phyloP scores from a whole-genome alignment of 192 early-diverging fungal species.

The Coemansia erecta region DNA sequence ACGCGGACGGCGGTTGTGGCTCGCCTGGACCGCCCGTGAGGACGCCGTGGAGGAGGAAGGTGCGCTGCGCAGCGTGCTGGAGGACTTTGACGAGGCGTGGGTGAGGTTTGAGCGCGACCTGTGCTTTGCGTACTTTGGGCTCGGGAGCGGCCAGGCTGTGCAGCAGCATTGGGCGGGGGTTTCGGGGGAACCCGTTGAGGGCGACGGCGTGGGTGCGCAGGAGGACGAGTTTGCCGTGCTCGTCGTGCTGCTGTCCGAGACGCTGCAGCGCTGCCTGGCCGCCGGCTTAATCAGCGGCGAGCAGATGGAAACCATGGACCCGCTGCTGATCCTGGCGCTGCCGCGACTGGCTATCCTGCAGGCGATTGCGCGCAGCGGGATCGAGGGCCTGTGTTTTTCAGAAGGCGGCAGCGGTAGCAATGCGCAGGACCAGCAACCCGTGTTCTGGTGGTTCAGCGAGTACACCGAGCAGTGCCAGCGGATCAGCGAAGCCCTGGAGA shows the following conservation, averaged over 20 bases:
- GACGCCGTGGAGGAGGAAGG: constrained; percentile 13
- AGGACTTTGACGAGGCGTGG: constrained; percentile 67
- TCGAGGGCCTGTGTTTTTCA: constrained; percentile 57
- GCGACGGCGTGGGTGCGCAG: constrained; percentile 21
- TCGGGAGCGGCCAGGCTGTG: constrained; percentile 39
- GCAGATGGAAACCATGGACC: constrained; percentile 59
- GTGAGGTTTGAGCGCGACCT: constrained; percentile 66
- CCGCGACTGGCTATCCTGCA: constrained; percentile 61
- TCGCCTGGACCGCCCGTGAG: constrained; percentile 9
- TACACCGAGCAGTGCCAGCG: constrained; percentile 36
- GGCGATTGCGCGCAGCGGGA: constrained; percentile 53
- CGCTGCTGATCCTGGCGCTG: constrained; percentile 57
- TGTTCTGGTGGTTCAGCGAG: constrained; percentile 64
- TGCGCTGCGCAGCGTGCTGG: constrained; percentile 56
- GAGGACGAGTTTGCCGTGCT: constrained; percentile 44
- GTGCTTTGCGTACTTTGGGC: constrained; percentile 69
- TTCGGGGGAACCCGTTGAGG: constrained; percentile 56
- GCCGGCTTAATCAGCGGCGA: constrained; percentile 32
- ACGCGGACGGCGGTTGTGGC: constrained; percentile 26
- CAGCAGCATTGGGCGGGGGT: constrained; percentile 23
- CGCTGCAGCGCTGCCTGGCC: constrained; percentile 51
- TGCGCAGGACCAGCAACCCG: background rate
- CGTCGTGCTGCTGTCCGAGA: constrained; percentile 65
- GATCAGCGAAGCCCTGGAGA: constrained; percentile 11
- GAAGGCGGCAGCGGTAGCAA: constrained; percentile 31